Base-by-base conservation (phyloP, 2,329 filamentous ascomycete species). In the Fusarium sp. region DNA sequence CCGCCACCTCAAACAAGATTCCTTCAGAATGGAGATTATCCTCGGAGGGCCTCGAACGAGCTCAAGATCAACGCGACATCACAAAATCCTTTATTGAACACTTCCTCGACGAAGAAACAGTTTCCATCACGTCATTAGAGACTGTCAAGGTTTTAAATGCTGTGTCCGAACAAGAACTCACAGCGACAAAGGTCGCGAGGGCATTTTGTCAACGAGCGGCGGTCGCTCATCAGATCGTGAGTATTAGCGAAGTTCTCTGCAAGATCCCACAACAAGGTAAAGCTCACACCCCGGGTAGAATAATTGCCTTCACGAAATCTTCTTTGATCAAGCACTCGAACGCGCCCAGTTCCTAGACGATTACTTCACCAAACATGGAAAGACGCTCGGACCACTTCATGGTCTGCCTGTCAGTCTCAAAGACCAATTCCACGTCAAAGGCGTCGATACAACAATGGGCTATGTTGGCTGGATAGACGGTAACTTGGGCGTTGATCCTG, bases 351-450 rank as follows among this genome's bases (percentile, higher is more conserved):
- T 50, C 1, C 22, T 76, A 0, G 75, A 76, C 8, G 60, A 66
- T 6, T 75, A 72, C 48, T 72, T 54, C 2, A 10, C 32, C 5
- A 30, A 63, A 15, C 45, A 77, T 32, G 41, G 50, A 3, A 58
- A 51, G 10, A 54, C 73, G 2, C 0, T 76, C 1, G 77, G 77
- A 0, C 75, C 77, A 3, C 66, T 79, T 0, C 75, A 78, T 44
- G 77, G 77, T 1, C 47, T 79, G 0, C 77, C 76, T 0, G 26
- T 79, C 12, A 78, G 74, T 13, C 62, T 79, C 8, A 92, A 91
- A 78, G 90, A 91, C 64, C 88, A 89, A 22, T 91, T 91, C 77
- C 86, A 91, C 34, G 83, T 92, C 45, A 86, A 86, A 62, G 89
- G 87, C 2, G 77, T 86, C 4, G 75, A 89, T 62, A 89, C 84